Conservation (phyloP, 2,329 filamentous ascomycete species). For the Graphilbum sp. region DNA sequence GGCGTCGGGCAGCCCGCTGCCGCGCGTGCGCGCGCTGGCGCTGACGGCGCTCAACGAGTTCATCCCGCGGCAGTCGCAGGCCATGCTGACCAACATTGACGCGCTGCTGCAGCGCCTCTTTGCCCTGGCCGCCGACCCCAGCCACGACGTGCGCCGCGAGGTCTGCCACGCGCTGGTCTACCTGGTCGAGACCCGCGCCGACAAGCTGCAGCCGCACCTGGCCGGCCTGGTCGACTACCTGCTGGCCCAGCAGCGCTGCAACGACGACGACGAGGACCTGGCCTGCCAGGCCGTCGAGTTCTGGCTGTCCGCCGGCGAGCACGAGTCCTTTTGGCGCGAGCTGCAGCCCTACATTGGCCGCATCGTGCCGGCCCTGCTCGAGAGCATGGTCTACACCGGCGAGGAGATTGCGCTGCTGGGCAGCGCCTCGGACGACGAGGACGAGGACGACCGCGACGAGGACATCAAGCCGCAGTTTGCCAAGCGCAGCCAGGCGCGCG, state of each 20-base stretch:
- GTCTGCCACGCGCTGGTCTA: slow-evolving; percentile 90
- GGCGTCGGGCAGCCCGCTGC: slow-evolving; percentile 59
- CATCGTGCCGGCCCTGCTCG: slow-evolving; percentile 78
- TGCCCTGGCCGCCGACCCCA: slow-evolving; percentile 58
- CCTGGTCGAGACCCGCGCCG: slow-evolving; percentile 76
- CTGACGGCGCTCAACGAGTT: slow-evolving; percentile 84
- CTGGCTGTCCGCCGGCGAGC: slow-evolving; percentile 87
- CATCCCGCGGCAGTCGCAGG: slow-evolving; percentile 67
- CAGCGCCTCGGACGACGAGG: slow-evolving; percentile 74
- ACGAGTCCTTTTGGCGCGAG: slow-evolving; percentile 59
- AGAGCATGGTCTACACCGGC: slow-evolving; percentile 92
- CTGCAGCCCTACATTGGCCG: slow-evolving; percentile 64
- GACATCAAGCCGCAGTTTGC: slow-evolving; percentile 91
- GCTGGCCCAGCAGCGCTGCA: slow-evolving; percentile 73
- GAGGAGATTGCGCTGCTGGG: slow-evolving; percentile 81
- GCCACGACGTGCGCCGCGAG: slow-evolving; percentile 71
- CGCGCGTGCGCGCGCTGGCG: slow-evolving; percentile 66
- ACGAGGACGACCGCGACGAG: slow-evolving; percentile 75
- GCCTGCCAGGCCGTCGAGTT: slow-evolving; percentile 94
- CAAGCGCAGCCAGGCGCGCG: slow-evolving; percentile 43
- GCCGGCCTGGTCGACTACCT: slow-evolving; percentile 84
- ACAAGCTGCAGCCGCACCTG: slow-evolving; percentile 82
- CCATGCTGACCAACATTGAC: slow-evolving; percentile 67
- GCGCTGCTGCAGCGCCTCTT: slow-evolving; percentile 71
- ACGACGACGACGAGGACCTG: slow-evolving; percentile 71